Evolutionary conservation across 2,329 filamentous ascomycete genomes (phyloP).

Genomic region (Colletotrichum ledebouriae): DNA sequence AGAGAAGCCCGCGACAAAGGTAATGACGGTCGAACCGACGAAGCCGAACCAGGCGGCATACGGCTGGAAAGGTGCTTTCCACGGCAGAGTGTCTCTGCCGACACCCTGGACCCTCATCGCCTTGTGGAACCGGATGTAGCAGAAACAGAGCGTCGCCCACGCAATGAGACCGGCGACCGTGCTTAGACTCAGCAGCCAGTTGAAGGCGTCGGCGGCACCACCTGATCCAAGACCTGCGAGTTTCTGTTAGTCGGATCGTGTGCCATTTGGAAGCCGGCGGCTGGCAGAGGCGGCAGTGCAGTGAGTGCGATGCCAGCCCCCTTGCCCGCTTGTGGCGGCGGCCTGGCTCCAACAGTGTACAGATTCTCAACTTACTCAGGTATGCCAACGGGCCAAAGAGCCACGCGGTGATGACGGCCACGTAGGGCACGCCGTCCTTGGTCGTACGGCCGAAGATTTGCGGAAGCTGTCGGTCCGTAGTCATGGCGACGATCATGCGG

Average conservation of each 20-base stretch:
- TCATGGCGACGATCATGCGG: slow-evolving; percentile 56
- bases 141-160: slow-evolving; percentile 59
- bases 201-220: slow-evolving; percentile 63
- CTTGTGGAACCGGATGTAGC: slow-evolving; percentile 57
- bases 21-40: slow-evolving; percentile 58
- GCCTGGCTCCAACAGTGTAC: too few species aligned
- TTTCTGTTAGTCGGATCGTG: slow-evolving; percentile 53
- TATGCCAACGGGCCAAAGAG: slow-evolving; percentile 58
- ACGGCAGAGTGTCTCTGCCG: slow-evolving; percentile 52
- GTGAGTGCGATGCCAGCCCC: too few species aligned
- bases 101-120: slow-evolving; percentile 58
- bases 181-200: slow-evolving; percentile 61
- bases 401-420: slow-evolving; percentile 54
- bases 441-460: slow-evolving; percentile 55
- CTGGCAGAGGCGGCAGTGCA: too few species aligned
- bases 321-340: too few species aligned
- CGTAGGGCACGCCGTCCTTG: slow-evolving; percentile 59
- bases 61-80: slow-evolving; percentile 60
- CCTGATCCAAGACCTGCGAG: slow-evolving; percentile 52
- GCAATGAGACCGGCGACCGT: slow-evolving; percentile 59
- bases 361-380: slow-evolving; percentile 52
- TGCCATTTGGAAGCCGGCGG: too few species aligned
- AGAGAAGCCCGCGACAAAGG: slow-evolving; percentile 71
- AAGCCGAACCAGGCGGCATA: slow-evolving; percentile 59
- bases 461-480: slow-evolving; percentile 45